Evolutionary conservation across 257 asterid genomes (phyloP), one percentile per base, ranked within the genome.

Genomic region (Plectranthus barbatus): DNA sequence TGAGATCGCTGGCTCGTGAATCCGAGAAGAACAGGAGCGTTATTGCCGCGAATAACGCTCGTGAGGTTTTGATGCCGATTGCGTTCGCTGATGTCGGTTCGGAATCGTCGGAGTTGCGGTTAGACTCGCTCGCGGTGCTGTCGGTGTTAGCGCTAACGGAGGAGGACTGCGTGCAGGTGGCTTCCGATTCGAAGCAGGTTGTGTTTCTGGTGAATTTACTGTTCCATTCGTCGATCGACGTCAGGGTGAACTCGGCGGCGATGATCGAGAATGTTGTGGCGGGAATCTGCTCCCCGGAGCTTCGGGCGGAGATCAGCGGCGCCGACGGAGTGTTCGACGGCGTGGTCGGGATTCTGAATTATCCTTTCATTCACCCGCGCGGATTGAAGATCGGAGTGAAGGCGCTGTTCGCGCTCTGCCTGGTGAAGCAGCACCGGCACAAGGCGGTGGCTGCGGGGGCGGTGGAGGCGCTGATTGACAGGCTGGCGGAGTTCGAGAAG

Each of bases 381-480:
- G 94, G 91, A 15, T 39, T 85, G 79, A 89, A 89, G 75, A 71
- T 87, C 66, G 97, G 96, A 31, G 76, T 84, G 5, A 92, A 87
- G 59, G 87, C 97, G 20, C 44, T 92, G 41, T 89, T 92, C 76
- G 96, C 97, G 3, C 59, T 92, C 62, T 92, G 99, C 36, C 55
- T 92, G 60, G 93, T 71, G 74, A 90, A 86, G 83, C 96, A 86
- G 68, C 84, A 83, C 84, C 83, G 99, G 12, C 85, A 80, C 64
- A 77, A 54, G 69, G 99, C 97, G 14, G 91, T 92, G 26, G 70
- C 76, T 14, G 90, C 90, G 39, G 99, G 97, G 15, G 96, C 91
- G 12, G 97, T 77, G 47, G 90, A 83, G 49, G 89, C 90, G 42
- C 52, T 92, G 24, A 66, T 89, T 6, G 83, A 87, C 49, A 47